These are phyloP conservation scores for Solanum chacoense DNA, from an alignment of 305 asterid species.

Conservation along the genomic window DNA sequence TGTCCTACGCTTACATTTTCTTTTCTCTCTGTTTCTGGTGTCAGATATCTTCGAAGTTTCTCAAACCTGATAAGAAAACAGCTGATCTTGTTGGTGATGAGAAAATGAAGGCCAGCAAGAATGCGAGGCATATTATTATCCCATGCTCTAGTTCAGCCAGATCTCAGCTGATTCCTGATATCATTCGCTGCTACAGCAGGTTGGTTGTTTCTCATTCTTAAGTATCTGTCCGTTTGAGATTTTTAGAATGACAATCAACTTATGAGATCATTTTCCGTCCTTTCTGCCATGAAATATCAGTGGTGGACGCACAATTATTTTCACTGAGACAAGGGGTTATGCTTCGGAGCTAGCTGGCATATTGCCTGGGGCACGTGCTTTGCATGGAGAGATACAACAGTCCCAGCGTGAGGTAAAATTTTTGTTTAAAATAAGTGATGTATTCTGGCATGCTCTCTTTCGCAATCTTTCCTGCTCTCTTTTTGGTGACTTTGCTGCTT, in stretches of 20 bases:
- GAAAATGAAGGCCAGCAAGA: constrained; percentile 93
- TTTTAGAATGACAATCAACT: background rate
- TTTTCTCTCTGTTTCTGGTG: constrained; percentile 4
- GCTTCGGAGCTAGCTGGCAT: constrained; percentile 85
- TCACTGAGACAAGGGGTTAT: constrained; percentile 82
- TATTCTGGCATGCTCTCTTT: background rate
- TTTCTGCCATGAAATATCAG: constrained; percentile 24
- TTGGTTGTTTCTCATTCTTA: constrained; percentile 18
- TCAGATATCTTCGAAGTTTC: constrained; percentile 62
- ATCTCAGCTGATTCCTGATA: constrained; percentile 82
- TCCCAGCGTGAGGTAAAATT: constrained; percentile 75
- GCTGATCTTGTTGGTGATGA: constrained; percentile 91
- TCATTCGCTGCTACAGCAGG: constrained; percentile 92
- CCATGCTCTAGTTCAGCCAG: constrained; percentile 83
- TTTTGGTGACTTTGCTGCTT: background rate
- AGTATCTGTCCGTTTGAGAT: background rate
- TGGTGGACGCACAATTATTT: constrained; percentile 86
- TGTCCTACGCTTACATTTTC: background rate
- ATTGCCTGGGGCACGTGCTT: constrained; percentile 87
- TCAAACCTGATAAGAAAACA: constrained; percentile 67
- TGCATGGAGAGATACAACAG: constrained; percentile 98
- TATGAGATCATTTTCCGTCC: background rate
- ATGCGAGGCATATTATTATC: constrained; percentile 72
- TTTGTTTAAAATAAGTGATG: background rate
- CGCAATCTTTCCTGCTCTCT: background rate